Evolutionary conservation across 225 moss, liverwort and hornwort species (phyloP), one percentile per base, ranked within the genome.

Genomic region (Rhytidiadelphus loreus): DNA sequence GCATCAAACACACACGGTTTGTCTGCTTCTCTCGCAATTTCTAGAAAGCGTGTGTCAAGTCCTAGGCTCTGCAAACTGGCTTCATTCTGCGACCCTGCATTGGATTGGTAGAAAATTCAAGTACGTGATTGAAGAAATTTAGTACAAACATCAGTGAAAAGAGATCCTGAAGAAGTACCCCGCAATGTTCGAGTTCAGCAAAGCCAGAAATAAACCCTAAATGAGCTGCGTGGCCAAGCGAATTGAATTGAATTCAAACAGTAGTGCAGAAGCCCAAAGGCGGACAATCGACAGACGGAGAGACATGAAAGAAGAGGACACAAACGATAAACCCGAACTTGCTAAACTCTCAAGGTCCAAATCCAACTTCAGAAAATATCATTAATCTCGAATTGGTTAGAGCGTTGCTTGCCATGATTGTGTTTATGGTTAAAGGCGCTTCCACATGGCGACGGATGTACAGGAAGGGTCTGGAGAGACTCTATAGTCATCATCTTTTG

Each of bases 331-430:
- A 25, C 43, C 44, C 29, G 8, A 63, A 30, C 52, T 53, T 64
- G 53, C 53, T 21, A 64, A 39, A 26, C 22, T 18, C 41, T 41
- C 22, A 17, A 30, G 50, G 23, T 86, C 4, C 20, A 63, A 86
- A 32, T 9, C 8, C 28, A 33, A 17, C 53, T 32, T 39, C 33
- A 74, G 74, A 74, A 25, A 9, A 37, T 6, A 25, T 46, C 6
- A 12, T 95, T 94, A 11, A 90, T 93, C 86, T 59, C 26, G 48
- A 85, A 18, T 90, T 97, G 94, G 90, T 94, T 93, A 74, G 95
- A 95, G 83, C 93, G 93, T 71, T 95, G 95, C 90, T 98, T 93
- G 82, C 95, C 95, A 88, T 95, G 91, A 86, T 93, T 96, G 35
- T 95, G 95, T 88, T 98, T 95, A 85, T 93, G 90, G 81, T 88